phyloP scores from a whole-genome alignment of 257 asterid species.

The Lycium ferocissimum region DNA sequence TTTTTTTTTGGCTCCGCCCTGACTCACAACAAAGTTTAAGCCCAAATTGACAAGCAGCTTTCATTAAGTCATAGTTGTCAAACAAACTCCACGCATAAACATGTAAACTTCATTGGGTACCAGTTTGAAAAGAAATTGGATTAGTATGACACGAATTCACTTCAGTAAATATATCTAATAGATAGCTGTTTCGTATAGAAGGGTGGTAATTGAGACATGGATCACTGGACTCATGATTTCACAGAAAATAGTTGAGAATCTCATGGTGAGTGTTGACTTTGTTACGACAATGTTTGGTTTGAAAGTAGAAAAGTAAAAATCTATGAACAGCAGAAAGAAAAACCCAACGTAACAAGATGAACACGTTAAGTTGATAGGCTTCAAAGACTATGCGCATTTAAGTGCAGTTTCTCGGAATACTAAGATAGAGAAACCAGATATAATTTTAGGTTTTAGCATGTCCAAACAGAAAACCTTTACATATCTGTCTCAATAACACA shows the following conservation, averaged over 20 bases:
- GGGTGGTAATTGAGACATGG: neutral
- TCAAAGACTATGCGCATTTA: neutral
- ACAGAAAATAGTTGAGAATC: conserved; percentile 12
- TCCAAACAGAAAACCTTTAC: neutral
- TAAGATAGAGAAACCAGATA: neutral
- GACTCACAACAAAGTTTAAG: neutral
- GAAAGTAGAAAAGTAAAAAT: neutral
- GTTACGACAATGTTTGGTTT: neutral
- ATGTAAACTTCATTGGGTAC: neutral
- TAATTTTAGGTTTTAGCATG: neutral
- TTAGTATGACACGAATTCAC: neutral
- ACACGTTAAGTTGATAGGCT: neutral
- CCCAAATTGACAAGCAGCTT: conserved; percentile 23
- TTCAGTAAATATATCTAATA: conserved; percentile 10
- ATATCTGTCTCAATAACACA: neutral
- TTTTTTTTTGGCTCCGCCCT: neutral
- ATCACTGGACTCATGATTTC: conserved; percentile 5
- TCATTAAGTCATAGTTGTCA: neutral
- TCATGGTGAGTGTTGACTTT: neutral
- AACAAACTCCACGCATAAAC: neutral
- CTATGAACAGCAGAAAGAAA: neutral
- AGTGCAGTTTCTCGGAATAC: neutral
- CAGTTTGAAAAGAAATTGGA: conserved; percentile 19
- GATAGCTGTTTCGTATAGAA: neutral
- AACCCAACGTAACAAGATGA: neutral